Conservation (phyloP, 106 monocot species). For the Dioscorea alata region DNA sequence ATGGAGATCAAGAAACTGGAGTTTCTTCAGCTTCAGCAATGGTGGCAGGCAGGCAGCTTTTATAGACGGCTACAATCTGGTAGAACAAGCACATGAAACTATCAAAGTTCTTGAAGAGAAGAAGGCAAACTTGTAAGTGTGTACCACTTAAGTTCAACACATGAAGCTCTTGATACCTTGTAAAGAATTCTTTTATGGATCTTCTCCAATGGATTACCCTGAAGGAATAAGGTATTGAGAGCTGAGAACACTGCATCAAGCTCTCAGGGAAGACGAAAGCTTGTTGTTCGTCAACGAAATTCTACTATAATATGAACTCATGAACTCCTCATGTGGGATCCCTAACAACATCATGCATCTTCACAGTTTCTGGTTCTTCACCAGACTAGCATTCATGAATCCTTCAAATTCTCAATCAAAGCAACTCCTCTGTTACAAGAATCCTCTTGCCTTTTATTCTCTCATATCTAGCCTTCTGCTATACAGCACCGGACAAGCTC, state of each 20-base stretch:
- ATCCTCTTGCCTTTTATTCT: background rate
- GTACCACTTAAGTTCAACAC: slow-evolving; percentile 1
- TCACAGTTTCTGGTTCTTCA: background rate
- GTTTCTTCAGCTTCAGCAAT: too few species aligned
- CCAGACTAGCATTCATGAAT: background rate
- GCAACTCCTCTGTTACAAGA: background rate
- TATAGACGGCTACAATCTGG: too few species aligned
- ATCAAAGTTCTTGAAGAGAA: background rate
- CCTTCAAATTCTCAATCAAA: background rate
- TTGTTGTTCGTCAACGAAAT: background rate
- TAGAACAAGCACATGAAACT: too few species aligned
- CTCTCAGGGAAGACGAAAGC: background rate
- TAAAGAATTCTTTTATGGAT: background rate
- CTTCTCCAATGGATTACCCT: background rate
- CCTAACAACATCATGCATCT: slow-evolving; percentile 1
- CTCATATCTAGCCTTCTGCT: background rate
- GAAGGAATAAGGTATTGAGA: background rate
- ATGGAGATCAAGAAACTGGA: too few species aligned
- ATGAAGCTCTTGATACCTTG: background rate
- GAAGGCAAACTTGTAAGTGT: too few species aligned
- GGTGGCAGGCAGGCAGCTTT: too few species aligned
- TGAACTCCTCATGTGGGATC: too few species aligned
- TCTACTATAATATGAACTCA: background rate
- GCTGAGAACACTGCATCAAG: background rate
- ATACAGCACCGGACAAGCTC: background rate